These are phyloP conservation scores for Exophiala calicioides DNA, from an alignment of 2,329 filamentous ascomycete genomes.

Conservation along the genomic window DNA sequence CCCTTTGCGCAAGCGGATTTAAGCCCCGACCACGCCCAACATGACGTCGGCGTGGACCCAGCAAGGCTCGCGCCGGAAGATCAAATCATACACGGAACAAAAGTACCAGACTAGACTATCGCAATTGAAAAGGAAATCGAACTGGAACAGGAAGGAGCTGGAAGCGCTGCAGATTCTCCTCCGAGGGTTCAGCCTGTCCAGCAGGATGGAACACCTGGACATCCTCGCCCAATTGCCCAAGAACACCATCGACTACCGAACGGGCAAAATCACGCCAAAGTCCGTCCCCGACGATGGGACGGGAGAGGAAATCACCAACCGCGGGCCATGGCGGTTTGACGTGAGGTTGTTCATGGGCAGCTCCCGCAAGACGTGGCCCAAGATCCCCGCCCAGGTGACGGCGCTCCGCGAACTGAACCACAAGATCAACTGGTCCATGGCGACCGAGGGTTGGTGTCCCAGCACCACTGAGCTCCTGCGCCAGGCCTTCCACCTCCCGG, in stretches of 20 bases:
- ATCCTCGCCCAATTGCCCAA: neutral
- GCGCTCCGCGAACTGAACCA: conserved; percentile 1
- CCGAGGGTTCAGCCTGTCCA: neutral
- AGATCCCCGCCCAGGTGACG: neutral
- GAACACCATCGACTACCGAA: conserved; percentile 2
- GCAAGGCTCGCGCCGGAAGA: neutral
- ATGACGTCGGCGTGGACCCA: conserved; percentile 2
- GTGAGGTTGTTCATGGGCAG: conserved; percentile 4
- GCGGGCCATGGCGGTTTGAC: conserved; percentile 4
- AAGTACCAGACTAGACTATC: neutral
- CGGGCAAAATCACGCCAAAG: neutral
- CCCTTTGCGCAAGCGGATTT: no score
- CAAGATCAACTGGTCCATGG: conserved; percentile 1
- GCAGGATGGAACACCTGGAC: conserved; percentile 3
- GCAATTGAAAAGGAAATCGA: neutral
- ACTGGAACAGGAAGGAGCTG: conserved; percentile 1
- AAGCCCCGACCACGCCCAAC: no score
- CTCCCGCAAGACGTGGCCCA: neutral
- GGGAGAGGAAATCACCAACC: conserved; percentile 1
- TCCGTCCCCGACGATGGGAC: neutral
- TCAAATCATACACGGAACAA: neutral
- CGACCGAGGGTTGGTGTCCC: neutral
- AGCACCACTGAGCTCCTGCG: neutral
- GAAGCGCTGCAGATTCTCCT: neutral
- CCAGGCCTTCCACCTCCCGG: conserved; percentile 2